Base-by-base conservation (phyloP, 768 basidiomycete genomes). In the Hirschioporus abietinus region DNA sequence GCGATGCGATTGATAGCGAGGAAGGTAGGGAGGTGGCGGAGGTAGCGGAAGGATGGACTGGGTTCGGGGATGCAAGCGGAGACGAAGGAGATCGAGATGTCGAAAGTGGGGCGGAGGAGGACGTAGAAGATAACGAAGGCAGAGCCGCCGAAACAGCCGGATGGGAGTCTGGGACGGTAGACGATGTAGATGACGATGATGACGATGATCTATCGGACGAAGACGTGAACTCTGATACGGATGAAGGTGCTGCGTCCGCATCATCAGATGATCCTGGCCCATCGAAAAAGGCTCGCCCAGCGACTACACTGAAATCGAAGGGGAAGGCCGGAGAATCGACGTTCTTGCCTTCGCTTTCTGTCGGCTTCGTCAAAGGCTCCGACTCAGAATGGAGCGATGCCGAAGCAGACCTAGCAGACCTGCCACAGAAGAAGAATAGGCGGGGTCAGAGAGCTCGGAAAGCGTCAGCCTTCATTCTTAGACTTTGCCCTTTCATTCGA, bases 381-480 rank as follows among this genome's bases (percentile, higher is more conserved):
- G 88, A 87, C 68, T 91, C 89, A 26, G 95, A 96, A 71, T 81
- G 86, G 68, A 87, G 89, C 73, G 90, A 91, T 67, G 81, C 77
- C 24, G 92, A 90, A 69, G 80, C 77, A 36, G 82, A 79, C 25
- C 79, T 80, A 34, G 84, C 79, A 18, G 87, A 87, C 52, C 78
- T 80, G 26, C 76, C 74, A 0, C 77, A 81, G 61, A 89, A 88
- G 80, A 98, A 92, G 80, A 96, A 99, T 71, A 79, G 96, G 65
- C 83, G 95, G 52, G 97, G 96, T 34, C 97, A 99, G 76, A 79
- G 95, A 63, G 96, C 96, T n/a, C 82, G 97, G 67, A 83, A 90
- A 79, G 92, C 92, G 97, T 97, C 76, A 84, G 96, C 89, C 17
- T 6, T 67, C 60, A 3, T 25, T 15, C 15, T 24, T 36, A 63